Percentiles rank a stretch among this genome's conserved stretches.
Conservation (phyloP, 2,329 filamentous ascomycete species). For the Microascus cirrosus region DNA sequence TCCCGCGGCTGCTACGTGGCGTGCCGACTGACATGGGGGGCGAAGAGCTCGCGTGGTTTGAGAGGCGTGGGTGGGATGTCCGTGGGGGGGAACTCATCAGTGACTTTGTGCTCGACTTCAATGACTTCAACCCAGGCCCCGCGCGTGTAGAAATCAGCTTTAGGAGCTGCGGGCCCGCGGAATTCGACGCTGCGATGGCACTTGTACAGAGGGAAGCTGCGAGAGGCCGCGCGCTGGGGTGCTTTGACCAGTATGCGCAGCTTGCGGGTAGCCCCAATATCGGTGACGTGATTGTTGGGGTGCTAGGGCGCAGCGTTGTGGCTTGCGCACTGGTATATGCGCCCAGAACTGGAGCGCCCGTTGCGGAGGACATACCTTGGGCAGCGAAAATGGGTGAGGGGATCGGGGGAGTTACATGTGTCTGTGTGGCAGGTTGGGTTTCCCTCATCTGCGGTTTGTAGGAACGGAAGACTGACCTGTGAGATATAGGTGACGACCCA, state of each 20-base stretch:
- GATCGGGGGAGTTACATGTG: conserved; percentile 49
- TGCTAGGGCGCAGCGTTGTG: conserved; percentile 35
- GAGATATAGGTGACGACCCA: conserved; percentile 30
- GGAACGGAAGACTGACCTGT: neutral
- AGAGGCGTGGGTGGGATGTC: conserved; percentile 37
- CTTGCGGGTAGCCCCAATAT: conserved; percentile 35
- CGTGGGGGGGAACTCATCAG: conserved; percentile 37
- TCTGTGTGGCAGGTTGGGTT: conserved; percentile 43
- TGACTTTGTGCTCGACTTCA: conserved; percentile 43
- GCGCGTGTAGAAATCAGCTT: conserved; percentile 24
- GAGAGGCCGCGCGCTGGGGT: conserved; percentile 37
- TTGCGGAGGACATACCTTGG: conserved; percentile 44
- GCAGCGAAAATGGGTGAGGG: conserved; percentile 34
- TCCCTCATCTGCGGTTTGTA: neutral
- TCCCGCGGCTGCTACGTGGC: conserved; percentile 46
- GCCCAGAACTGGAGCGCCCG: conserved; percentile 30
- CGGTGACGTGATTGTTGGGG: conserved; percentile 41
- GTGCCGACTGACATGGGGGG: conserved; percentile 27
- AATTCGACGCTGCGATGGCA: conserved; percentile 34
- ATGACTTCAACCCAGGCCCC: conserved; percentile 30
- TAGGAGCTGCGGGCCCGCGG: conserved; percentile 29
- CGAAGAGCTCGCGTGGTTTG: conserved; percentile 37
- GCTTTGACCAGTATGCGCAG: conserved; percentile 48
- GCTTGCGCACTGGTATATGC: conserved; percentile 44
- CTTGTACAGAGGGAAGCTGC: conserved; percentile 37